Conservation (phyloP, 1,284 basidiomycete species). For the Cutaneotrichosporon cyanovorans region DNA sequence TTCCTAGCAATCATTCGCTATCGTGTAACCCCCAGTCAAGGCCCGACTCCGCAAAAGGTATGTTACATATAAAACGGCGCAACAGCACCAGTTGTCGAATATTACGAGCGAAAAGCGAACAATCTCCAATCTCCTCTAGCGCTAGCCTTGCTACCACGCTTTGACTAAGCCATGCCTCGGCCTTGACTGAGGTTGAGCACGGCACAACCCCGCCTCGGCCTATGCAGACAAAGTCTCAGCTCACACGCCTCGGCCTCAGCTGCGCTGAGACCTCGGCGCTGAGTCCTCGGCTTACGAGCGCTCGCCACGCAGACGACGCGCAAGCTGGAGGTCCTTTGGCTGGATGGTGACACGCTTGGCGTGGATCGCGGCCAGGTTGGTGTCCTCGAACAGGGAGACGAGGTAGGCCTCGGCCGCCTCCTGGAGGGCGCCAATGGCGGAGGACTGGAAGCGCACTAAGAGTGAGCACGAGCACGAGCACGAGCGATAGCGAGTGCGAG, state of each 20-base stretch:
- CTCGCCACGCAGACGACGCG: slow-evolving; percentile 56
- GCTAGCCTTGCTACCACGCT: background rate
- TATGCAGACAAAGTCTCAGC: no score
- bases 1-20: no score
- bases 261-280: no score
- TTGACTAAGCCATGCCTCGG: no score
- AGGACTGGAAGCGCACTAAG: slow-evolving; percentile 61
- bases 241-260: no score
- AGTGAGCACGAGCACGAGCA: no score
- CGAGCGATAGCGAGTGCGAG: no score
- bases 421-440: slow-evolving; percentile 63
- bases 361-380: slow-evolving; percentile 48
- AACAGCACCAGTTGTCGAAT: no score
- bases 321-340: slow-evolving; percentile 63
- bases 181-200: background rate
- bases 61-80: slow-evolving; percentile 1
- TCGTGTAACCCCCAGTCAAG: no score
- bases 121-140: no score
- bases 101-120: slow-evolving; percentile 36
- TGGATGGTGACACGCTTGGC: slow-evolving; percentile 55
- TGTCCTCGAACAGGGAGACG: slow-evolving; percentile 51
- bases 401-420: slow-evolving; percentile 63
- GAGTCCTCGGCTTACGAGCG: slow-evolving; percentile 36
- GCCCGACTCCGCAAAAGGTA: no score
- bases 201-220: no score